Conservation (phyloP, 495 filamentous ascomycete genomes). For the Aspergillus wentii region DNA sequence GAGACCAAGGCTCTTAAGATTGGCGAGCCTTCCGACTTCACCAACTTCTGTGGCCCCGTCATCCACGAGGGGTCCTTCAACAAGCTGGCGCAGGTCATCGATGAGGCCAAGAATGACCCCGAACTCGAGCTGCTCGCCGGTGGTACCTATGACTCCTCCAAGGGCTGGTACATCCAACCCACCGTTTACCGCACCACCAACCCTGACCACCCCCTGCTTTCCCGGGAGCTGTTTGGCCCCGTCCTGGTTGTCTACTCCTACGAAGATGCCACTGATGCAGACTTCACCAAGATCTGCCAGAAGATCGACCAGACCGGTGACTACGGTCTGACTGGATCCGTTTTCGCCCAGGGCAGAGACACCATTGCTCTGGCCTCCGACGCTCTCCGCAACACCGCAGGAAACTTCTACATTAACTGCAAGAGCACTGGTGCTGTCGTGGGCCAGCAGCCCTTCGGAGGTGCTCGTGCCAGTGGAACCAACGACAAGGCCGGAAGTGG, state of each 20-base stretch:
- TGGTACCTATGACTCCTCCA: constrained; percentile 53
- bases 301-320: constrained; percentile 62
- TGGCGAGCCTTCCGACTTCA: constrained; percentile 63
- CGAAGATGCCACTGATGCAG: constrained; percentile 47
- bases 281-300: constrained; percentile 46
- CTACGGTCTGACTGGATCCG: constrained; percentile 74
- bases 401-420: constrained; percentile 92
- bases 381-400: constrained; percentile 68
- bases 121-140: constrained; percentile 58
- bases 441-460: constrained; percentile 89
- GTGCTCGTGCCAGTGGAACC: constrained; percentile 78
- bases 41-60: constrained; percentile 55
- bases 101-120: constrained; percentile 56
- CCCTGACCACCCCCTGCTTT: constrained; percentile 56
- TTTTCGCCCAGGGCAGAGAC: constrained; percentile 70
- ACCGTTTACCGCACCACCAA: constrained; percentile 64
- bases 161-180: constrained; percentile 64
- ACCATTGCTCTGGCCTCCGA: constrained; percentile 67
- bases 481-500: constrained; percentile 88
- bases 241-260: constrained; percentile 57
- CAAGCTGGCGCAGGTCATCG: constrained; percentile 51
- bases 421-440: constrained; percentile 91
- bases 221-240: constrained; percentile 61
- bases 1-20: constrained; percentile 64
- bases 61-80: constrained; percentile 53